Conservation (phyloP, 208 protist genomes). For the Crithidia fasciculata region DNA sequence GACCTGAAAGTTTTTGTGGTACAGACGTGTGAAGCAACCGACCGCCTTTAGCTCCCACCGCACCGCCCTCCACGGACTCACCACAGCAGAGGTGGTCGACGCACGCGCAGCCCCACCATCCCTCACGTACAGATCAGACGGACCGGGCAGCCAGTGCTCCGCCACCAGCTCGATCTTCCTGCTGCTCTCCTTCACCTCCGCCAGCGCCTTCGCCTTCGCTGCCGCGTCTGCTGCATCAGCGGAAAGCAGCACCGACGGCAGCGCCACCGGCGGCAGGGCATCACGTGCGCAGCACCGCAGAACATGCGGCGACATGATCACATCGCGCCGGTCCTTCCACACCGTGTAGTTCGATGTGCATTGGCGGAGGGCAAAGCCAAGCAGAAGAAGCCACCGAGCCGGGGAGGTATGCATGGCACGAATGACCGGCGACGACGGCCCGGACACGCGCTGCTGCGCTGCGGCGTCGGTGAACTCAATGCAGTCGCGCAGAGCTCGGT, state of each 20-base stretch:
- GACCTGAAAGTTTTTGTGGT: conserved; percentile 86
- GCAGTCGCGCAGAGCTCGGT: conserved; percentile 45
- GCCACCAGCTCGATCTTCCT: conserved; percentile 17
- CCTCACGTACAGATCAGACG: conserved; percentile 15
- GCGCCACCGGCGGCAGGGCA: conserved; percentile 15
- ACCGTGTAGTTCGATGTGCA: conserved; percentile 72
- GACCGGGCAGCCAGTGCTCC: conserved; percentile 35
- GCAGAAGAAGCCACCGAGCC: conserved; percentile 72
- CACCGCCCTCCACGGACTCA: conserved; percentile 66
- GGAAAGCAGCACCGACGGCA: neutral
- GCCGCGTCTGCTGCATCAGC: neutral
- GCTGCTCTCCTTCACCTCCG: conserved; percentile 8
- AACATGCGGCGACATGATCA: conserved; percentile 45
- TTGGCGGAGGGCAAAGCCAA: conserved; percentile 58
- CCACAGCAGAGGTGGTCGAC: neutral
- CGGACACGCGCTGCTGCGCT: neutral
- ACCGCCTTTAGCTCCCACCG: conserved; percentile 67
- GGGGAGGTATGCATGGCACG: conserved; percentile 27
- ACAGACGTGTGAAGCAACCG: conserved; percentile 43
- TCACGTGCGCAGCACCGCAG: conserved; percentile 37
- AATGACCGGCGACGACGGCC: conserved; percentile 4
- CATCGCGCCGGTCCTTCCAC: conserved; percentile 77
- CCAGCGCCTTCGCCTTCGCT: conserved; percentile 25
- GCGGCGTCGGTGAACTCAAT: conserved; percentile 8
- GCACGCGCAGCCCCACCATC: neutral